Conservation (phyloP, 176 grass and related monocot species). For the Rhynchospora tenuis region DNA sequence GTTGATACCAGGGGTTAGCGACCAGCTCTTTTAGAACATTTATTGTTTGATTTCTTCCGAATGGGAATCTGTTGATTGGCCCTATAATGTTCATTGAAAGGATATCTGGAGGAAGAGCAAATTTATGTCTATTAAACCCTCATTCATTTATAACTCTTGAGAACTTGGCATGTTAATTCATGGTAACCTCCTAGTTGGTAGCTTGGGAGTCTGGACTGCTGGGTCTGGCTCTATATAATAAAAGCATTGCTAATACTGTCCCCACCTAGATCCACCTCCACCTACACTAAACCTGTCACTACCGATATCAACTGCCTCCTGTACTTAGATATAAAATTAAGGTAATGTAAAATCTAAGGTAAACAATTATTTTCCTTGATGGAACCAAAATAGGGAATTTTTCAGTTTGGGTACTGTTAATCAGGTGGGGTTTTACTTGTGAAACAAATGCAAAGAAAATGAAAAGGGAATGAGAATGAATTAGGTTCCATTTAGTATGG, state of each 20-base stretch:
- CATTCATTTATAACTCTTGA: too few species aligned
- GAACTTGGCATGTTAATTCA: too few species aligned
- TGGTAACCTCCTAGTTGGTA: too few species aligned
- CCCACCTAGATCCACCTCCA: not conserved
- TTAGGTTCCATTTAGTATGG: not conserved
- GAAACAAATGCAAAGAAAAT: not conserved
- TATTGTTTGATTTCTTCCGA: not conserved
- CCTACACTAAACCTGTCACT: too few species aligned
- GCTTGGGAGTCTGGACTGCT: not conserved
- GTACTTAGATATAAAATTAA: not conserved
- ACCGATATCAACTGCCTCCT: not conserved
- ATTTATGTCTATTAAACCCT: too few species aligned
- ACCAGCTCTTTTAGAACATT: not conserved
- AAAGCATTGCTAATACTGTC: not conserved
- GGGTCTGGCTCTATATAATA: not conserved
- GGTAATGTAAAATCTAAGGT: not conserved
- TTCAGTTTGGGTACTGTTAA: not conserved
- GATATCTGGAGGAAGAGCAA: too few species aligned
- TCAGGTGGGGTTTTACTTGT: not conserved
- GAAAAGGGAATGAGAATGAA: not conserved
- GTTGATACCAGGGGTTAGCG: not conserved
- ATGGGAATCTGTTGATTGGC: not conserved
- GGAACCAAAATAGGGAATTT: not conserved
- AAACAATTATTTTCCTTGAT: not conserved
- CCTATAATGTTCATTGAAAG: too few species aligned